Base-by-base conservation (phyloP, 306 rosid species). In the Prosopis cineraria region DNA sequence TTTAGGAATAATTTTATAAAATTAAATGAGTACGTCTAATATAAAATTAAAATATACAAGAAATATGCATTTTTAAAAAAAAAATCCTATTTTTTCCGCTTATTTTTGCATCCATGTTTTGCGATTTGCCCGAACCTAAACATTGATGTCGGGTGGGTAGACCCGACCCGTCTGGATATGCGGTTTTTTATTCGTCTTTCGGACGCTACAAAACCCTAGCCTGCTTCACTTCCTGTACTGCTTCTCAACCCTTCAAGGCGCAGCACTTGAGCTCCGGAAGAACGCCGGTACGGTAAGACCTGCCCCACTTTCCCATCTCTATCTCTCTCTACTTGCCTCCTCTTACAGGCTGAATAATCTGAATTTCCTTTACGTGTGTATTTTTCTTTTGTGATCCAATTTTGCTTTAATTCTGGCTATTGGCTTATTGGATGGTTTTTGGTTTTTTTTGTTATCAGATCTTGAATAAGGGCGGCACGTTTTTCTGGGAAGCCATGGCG, bases 401-500 rank as follows among this genome's bases (percentile, higher is more conserved):
- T 3, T 12, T 14, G 37, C n/a, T 20, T 71, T 36, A 19, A 24
- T 34, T 47, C 3, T 25, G 10, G 10, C 2, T 24, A 20, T 72
- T 1, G n/a, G 12, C 43, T 58, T 14, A 66, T 25, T 17, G 3
- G 6, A 2, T 30, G 45, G 2, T 25, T 9, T 45, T 58, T 65
- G 24, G n/a, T n/a, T n/a, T 37, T 69, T 55, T 82, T 22, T 76
- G 52, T 71, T 69, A 34, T 63, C 89, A 86, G 93, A 87, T 93
- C 96, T 80, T 76, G 27, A 34, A 29, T 83, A 68, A 37, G 86
- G 34, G 90, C 75, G 63, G 79, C 77, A 31, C 84, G 63, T 75
- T 79, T 81, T 80, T 83, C 80, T 79, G 50, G n/a, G 58, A 81
- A 90, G 91, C 89, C 79, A 93, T 93, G 97, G 90, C 92, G 80